Conservation (phyloP, 345 rosid species). For the Trapa incisa region DNA sequence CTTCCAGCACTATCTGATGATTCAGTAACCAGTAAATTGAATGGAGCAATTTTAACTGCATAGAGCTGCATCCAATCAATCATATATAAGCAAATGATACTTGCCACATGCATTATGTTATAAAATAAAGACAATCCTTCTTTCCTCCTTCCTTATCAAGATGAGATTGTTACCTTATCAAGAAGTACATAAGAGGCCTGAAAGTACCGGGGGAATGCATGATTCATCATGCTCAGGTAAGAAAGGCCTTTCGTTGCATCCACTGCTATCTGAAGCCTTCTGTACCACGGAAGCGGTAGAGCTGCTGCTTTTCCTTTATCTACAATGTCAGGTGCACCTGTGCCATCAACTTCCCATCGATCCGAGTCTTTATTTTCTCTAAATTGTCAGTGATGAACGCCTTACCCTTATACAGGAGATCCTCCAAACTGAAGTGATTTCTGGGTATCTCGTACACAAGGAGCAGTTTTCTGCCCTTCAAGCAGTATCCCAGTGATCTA, state of each 20-base stretch:
- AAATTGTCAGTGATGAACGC: background rate
- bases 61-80: background rate
- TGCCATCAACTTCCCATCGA: background rate
- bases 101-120: background rate
- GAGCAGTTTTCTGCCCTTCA: background rate
- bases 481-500: background rate
- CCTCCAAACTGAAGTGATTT: background rate
- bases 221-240: background rate
- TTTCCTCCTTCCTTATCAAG: background rate
- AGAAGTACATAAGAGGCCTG: conserved; percentile 1
- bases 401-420: background rate
- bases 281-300: background rate
- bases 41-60: conserved; percentile 1
- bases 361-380: background rate
- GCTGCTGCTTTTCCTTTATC: background rate
- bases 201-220: background rate
- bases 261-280: background rate
- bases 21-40: background rate
- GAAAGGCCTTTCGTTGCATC: background rate
- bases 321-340: background rate
- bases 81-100: background rate
- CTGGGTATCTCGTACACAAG: background rate
- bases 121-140: background rate
- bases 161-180: background rate
- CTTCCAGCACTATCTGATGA: background rate